Percentiles rank a stretch among this genome's conserved stretches.
Conservation (phyloP, 257 asterid species). For the Parsonsia alboflavescens region DNA sequence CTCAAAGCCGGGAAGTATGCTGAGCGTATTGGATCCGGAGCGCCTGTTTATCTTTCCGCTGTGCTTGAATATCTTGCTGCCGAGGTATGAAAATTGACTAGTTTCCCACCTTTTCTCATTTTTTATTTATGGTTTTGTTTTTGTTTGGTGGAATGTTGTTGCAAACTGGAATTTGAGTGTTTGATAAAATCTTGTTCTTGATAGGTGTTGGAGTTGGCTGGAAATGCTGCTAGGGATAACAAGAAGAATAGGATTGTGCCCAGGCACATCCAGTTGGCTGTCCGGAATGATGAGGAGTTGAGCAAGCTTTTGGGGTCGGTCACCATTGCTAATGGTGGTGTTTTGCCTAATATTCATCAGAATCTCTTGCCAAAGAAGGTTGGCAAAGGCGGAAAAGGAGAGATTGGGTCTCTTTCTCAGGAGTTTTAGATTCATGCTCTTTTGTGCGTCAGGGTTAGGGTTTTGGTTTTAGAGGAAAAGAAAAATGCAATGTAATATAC, state of each 20-base stretch:
- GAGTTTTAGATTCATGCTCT: conserved; percentile 12
- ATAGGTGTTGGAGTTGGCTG: conserved; percentile 25
- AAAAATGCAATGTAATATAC: conserved; percentile 2
- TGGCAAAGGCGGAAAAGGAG: conserved; percentile 21
- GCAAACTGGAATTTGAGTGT: background rate
- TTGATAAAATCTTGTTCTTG: background rate
- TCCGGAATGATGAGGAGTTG: conserved; percentile 24
- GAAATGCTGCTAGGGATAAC: conserved; percentile 29
- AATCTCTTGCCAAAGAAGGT: conserved; percentile 21
- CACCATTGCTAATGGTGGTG: conserved; percentile 27
- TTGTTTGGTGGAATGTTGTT: background rate
- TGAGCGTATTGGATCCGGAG: conserved; percentile 24
- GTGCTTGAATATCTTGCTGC: conserved; percentile 26
- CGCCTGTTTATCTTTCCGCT: conserved; percentile 23
- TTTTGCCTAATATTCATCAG: conserved; percentile 21
- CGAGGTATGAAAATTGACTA: conserved; percentile 17
- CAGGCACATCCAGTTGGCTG: conserved; percentile 27
- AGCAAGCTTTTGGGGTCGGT: conserved; percentile 24
- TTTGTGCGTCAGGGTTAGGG: background rate
- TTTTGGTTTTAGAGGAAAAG: background rate
- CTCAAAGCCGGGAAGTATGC: conserved; percentile 23
- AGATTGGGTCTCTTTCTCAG: conserved; percentile 21
- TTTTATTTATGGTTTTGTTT: background rate
- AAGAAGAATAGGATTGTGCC: conserved; percentile 24
- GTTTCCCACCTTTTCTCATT: background rate